phyloP scores from a whole-genome alignment of 1,139 yeast species.

The Geotrichum europaeum region DNA sequence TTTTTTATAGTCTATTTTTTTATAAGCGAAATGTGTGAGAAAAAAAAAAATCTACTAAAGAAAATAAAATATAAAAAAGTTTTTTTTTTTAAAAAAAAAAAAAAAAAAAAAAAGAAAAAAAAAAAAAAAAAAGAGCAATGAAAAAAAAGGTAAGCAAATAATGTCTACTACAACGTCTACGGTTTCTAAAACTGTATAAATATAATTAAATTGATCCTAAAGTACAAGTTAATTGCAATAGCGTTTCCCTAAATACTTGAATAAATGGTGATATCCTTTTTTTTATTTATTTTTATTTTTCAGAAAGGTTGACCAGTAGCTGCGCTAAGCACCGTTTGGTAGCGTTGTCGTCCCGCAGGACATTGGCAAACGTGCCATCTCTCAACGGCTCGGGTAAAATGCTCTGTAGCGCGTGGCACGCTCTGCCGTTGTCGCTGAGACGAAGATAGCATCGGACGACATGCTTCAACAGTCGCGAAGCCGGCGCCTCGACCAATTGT shows the following conservation, averaged over 20 bases:
- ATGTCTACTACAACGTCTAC: not conserved
- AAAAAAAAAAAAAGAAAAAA: not conserved
- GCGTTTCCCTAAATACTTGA: not conserved
- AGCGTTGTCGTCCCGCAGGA: conserved; percentile 79
- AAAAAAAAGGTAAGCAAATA: not conserved
- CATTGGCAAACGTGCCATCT: conserved; percentile 81
- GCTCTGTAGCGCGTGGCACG: conserved; percentile 78
- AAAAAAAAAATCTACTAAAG: not conserved
- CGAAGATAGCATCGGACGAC: conserved; percentile 91
- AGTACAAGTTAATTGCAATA: not conserved
- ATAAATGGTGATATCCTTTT: not conserved
- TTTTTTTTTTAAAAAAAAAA: not conserved
- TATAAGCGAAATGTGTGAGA: not conserved
- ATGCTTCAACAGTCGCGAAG: conserved; percentile 83
- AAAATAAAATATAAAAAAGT: not conserved
- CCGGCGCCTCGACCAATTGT: conserved; percentile 62
- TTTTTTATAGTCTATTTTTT: too few relatives aligned
- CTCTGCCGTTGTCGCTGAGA: conserved; percentile 83
- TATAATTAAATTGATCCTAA: not conserved
- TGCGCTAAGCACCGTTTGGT: conserved; percentile 86
- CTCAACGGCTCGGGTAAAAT: conserved; percentile 82
- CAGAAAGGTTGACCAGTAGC: conserved; percentile 61
- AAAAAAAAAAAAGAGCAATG: not conserved
- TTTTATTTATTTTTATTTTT: conserved; percentile 24
- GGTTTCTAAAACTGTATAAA: not conserved